Evolutionary conservation across 306 rosid species (phyloP), one percentile per base, ranked within the genome.

Genomic region (Hippophae rhamnoides): DNA sequence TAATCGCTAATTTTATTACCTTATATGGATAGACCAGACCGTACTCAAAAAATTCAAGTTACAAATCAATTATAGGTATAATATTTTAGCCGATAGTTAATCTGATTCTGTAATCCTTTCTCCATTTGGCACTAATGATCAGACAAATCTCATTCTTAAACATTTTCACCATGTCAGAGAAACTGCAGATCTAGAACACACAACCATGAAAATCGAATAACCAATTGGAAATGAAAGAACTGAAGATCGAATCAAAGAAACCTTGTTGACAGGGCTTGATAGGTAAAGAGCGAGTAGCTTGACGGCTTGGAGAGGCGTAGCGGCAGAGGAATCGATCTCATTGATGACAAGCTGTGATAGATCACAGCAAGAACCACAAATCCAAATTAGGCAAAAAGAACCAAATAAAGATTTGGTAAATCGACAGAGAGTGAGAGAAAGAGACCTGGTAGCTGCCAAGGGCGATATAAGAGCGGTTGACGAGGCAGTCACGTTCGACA

Each of bases 291-390:
- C 99, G 69, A 92, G 89, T 56, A 92, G 61, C 66, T 92, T 88
- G 62, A 92, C 96, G 45, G 99, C 96, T 58, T 92, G 96, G 55
- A 92, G 97, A 62, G 99, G 76, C 1, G 99, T 86, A 6, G 99
- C 84, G 1, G 95, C 93, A 11, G 86, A 77, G 14, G 86, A 68
- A 42, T 92, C 81, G 85, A 92, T 92, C 87, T 92, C 97, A 27
- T 74, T 70, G 69, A 82, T 70, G 41, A 82, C 99, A 58, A 88
- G 88, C 81, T 84, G 78, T 13, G 41, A 25, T 53, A 3, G 13
- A 47, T 6, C 25, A 51, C 60, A 59, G 40, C 10, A 14, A 55
- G 6, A 31, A 31, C 3, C 38, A 54, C 18, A 61, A 38, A 41
- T 40, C 13, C n/a, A 10, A 63, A 54, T 13, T 52, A 51, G 52